phyloP scores from a whole-genome alignment of 2,329 filamentous ascomycete species.

The Xylariaceae sp. region DNA sequence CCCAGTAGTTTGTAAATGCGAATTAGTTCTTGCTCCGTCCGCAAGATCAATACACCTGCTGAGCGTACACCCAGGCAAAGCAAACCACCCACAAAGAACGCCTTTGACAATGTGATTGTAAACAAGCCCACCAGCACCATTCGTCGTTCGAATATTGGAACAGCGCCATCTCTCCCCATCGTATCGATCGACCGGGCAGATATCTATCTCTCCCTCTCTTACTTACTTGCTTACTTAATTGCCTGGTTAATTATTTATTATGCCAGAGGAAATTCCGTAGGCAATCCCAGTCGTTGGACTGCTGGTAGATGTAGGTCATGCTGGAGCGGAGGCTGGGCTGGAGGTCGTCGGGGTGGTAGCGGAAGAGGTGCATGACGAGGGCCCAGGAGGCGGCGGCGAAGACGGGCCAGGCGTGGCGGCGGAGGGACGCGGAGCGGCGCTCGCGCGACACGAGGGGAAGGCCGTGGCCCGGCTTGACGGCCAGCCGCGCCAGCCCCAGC shows the following conservation, averaged over 20 bases:
- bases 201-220: neutral
- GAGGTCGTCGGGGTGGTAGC: conserved; percentile 86
- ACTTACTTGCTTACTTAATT: too few species aligned
- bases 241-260: conserved; percentile 65
- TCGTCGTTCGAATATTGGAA: too few species aligned
- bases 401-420: conserved; percentile 81
- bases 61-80: conserved; percentile 4
- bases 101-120: conserved; percentile 11
- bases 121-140: neutral
- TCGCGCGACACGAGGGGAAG: conserved; percentile 55
- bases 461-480: conserved; percentile 66
- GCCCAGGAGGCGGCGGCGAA: conserved; percentile 94
- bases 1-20: conserved; percentile 9
- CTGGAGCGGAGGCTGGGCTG: conserved; percentile 90
- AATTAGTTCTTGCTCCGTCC: conserved; percentile 6
- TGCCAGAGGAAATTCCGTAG: conserved; percentile 83
- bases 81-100: conserved; percentile 15
- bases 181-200: neutral
- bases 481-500: conserved; percentile 80
- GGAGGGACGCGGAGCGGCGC: conserved; percentile 52
- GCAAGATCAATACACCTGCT: conserved; percentile 3
- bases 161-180: neutral
- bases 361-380: conserved; percentile 92
- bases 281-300: conserved; percentile 88
- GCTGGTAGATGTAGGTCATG: conserved; percentile 95